phyloP scores from a whole-genome alignment of 371 early-diverging fungal genomes.

The Mortierella sp. region DNA sequence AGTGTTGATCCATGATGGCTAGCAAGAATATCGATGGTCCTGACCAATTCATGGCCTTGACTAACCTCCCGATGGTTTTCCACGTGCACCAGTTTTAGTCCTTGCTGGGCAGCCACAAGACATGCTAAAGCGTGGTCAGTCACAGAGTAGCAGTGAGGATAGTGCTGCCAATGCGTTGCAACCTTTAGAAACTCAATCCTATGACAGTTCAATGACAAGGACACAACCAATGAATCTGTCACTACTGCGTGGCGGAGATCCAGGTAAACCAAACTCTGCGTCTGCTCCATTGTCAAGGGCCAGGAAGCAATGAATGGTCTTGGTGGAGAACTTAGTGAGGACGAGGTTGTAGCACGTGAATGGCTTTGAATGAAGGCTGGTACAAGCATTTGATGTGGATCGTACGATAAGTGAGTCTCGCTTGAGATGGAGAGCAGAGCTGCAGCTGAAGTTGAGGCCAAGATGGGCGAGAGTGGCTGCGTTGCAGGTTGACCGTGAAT shows the following conservation, averaged over 20 bases:
- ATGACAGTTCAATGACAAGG: constrained; percentile 34
- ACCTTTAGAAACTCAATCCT: constrained; percentile 46
- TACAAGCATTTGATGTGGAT: constrained; percentile 24
- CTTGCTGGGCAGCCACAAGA: constrained; percentile 32
- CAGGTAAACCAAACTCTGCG: constrained; percentile 41
- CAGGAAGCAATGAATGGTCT: constrained; percentile 30
- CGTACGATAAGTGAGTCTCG: constrained; percentile 4
- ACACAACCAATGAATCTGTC: constrained; percentile 28
- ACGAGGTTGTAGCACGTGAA: constrained; percentile 16
- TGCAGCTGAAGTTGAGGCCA: constrained; percentile 1
- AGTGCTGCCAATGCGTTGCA: constrained; percentile 49
- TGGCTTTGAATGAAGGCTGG: constrained; percentile 12
- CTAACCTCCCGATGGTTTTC: constrained; percentile 54
- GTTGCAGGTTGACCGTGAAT: neutral
- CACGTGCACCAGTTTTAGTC: constrained; percentile 37
- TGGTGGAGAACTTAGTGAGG: constrained; percentile 15
- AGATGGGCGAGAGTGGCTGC: constrained; percentile 1
- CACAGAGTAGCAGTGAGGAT: constrained; percentile 45
- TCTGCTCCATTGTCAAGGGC: constrained; percentile 50
- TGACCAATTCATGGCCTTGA: constrained; percentile 44
- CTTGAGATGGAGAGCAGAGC: neutral
- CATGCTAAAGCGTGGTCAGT: constrained; percentile 42
- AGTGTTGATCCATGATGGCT: constrained; percentile 31
- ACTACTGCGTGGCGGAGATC: constrained; percentile 49
- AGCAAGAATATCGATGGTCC: constrained; percentile 31